phyloP scores from a whole-genome alignment of 208 protist species.

The Endotrypanum monterogeii region DNA sequence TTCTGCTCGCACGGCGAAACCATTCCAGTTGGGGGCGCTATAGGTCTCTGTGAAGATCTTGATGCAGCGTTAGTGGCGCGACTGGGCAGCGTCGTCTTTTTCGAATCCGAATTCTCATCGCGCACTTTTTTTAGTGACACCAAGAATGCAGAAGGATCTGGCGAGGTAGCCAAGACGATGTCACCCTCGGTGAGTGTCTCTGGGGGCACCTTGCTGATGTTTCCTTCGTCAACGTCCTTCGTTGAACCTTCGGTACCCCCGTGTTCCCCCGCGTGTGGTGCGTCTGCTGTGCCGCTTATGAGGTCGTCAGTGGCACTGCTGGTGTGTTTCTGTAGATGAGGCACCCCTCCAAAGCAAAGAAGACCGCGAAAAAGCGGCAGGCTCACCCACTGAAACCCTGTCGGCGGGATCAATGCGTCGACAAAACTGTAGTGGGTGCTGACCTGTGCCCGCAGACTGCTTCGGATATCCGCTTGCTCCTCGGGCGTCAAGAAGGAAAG shows the following conservation, averaged over 20 bases:
- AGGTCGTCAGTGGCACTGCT: neutral
- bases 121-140: neutral
- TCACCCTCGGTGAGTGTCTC: neutral
- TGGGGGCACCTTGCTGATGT: neutral
- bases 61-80: neutral
- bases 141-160: neutral
- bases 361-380: slow-evolving; percentile 64
- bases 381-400: slow-evolving; percentile 19
- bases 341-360: slow-evolving; percentile 56
- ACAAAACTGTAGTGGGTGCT: neutral
- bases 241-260: neutral
- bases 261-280: neutral
- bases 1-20: neutral
- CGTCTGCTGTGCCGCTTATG: too few relatives aligned
- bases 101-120: neutral
- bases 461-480: slow-evolving; percentile 29
- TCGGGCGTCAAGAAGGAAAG: slow-evolving; percentile 32
- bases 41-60: neutral
- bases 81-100: neutral
- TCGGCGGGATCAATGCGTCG: neutral
- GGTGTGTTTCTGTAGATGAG: slow-evolving; percentile 9
- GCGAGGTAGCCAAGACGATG: neutral
- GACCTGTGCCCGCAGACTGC: slow-evolving; percentile 1
- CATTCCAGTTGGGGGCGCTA: neutral
- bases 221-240: neutral